Evolutionary conservation across 2,329 filamentous ascomycete species (phyloP), one percentile per base, ranked within the genome.

Genomic region (Neopestalotiopsis rosae): DNA sequence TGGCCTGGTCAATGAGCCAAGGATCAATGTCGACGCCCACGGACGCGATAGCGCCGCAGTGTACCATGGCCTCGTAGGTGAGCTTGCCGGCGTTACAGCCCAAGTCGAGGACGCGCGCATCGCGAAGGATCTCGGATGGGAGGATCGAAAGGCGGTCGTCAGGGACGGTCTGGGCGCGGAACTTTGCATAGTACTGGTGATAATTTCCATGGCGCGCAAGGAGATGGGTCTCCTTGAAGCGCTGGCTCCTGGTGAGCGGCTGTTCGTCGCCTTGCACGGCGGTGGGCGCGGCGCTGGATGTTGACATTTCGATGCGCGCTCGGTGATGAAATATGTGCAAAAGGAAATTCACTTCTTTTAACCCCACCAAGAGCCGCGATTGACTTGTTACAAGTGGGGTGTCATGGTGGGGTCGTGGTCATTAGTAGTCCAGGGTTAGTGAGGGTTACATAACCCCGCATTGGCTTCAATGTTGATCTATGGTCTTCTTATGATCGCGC

Each of bases 1-100:
- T 62, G 12, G 66, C 66, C 12, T 68, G 66, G n/a, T 68, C 66
- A n/a, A 68, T 38, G 17, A 68, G 59, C 66, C 66, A 68, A 42
- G 66, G 66, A 32, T 68, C 66, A 28, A 68, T 68, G 20, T 68
- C 66, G 58, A 68, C 66, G 28, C 66, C 66, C 14, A 68, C 66
- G n/a, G 66, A 62, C 7, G 42, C 59, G 42, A 30, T 1, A 28
- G 66, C 66, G 42, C 66, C 58, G 40, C 66, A 68, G 32, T 63
- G 59, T 24, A 14, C 66, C 2, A 68, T 62, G 24, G 45, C 59
- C 34, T 68, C 66, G 45, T 68, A 63, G 12, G 66, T 68, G 34
- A 68, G 58, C 34, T 68, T 68, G 28, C 66, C 66, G 17, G 66
- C 66, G 28, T 68, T 68, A 30, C 66, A 68, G 42, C 66, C 66